Conservation (phyloP, 768 basidiomycete genomes). For the Floccularia luteovirens region DNA sequence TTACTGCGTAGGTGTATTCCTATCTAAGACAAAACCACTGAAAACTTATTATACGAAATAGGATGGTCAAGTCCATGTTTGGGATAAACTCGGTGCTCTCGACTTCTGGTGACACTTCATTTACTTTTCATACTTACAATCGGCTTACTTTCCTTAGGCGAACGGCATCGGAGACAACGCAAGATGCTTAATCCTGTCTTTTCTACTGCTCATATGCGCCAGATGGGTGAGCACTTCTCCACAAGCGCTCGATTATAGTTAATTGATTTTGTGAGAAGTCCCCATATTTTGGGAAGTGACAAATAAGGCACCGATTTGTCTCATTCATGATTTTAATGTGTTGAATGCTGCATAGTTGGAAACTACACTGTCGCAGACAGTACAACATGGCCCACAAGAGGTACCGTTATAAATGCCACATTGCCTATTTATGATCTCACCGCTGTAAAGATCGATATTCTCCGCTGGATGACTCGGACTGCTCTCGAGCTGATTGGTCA, state of each 20-base stretch:
- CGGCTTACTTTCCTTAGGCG: constrained; percentile 16
- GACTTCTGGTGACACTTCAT: constrained; percentile 13
- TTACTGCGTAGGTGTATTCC: constrained; percentile 12
- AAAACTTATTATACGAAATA: constrained; percentile 9
- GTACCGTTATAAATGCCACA: constrained; percentile 7
- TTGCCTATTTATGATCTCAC: background rate
- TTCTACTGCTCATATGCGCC: constrained; percentile 29
- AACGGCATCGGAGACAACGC: constrained; percentile 31
- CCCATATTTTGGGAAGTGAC: constrained; percentile 24
- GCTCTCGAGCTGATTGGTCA: constrained; percentile 34
- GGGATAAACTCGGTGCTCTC: constrained; percentile 19
- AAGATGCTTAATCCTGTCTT: constrained; percentile 40
- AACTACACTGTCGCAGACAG: constrained; percentile 12
- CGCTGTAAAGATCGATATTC: constrained; percentile 14
- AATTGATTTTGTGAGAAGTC: constrained; percentile 10
- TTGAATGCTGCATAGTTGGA: constrained; percentile 15
- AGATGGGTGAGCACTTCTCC: constrained; percentile 19
- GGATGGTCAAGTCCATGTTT: constrained; percentile 9
- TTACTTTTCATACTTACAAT: background rate
- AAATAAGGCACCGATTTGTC: constrained; percentile 14
- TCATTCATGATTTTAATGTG: background rate
- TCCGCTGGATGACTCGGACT: constrained; percentile 19
- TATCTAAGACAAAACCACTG: background rate
- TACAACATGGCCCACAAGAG: constrained; percentile 22
- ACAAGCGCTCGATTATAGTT: background rate